Percentiles rank a stretch among this genome's conserved stretches.
Evolutionary conservation across 345 rosid species (phyloP).

Genomic region (Eucalyptus rudis): DNA sequence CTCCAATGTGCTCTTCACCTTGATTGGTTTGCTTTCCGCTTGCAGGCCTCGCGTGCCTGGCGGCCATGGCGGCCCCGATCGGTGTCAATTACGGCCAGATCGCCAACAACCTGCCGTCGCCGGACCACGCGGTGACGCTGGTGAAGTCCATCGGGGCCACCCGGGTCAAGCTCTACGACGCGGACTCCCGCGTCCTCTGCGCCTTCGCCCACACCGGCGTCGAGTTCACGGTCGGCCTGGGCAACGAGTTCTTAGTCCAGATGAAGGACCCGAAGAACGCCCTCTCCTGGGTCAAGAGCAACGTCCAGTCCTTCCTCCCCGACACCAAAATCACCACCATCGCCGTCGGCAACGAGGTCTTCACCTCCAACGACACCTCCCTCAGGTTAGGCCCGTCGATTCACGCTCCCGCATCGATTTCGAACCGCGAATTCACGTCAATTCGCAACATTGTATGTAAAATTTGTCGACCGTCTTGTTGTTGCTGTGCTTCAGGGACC

Average conservation of each 20-base stretch:
- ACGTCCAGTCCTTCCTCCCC: constrained; percentile 28
- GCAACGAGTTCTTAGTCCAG: constrained; percentile 20
- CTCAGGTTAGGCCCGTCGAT: background rate
- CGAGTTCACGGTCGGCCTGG: constrained; percentile 34
- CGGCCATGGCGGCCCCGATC: constrained; percentile 3
- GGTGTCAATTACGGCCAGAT: constrained; percentile 44
- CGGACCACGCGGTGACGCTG: constrained; percentile 21
- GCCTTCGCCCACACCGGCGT: constrained; percentile 31
- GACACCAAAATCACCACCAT: constrained; percentile 31
- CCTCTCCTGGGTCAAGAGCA: constrained; percentile 22
- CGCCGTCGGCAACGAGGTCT: constrained; percentile 34
- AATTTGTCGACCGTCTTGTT: background rate
- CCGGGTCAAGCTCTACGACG: constrained; percentile 36
- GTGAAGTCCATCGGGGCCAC: constrained; percentile 32
- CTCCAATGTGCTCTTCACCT: background rate
- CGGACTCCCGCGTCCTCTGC: constrained; percentile 22
- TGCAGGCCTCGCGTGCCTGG: background rate
- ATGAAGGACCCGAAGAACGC: constrained; percentile 23
- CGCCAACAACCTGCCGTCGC: constrained; percentile 29
- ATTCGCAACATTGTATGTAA: background rate
- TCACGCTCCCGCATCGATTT: background rate
- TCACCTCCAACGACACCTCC: constrained; percentile 21
- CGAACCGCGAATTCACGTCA: background rate
- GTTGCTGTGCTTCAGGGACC: background rate
- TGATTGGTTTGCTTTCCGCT: background rate